A percentile compares a stretch with the other conserved stretches of the same genome.
phyloP scores from a whole-genome alignment of 1,139 yeast genomes.

The Diutina pseudorugosa region DNA sequence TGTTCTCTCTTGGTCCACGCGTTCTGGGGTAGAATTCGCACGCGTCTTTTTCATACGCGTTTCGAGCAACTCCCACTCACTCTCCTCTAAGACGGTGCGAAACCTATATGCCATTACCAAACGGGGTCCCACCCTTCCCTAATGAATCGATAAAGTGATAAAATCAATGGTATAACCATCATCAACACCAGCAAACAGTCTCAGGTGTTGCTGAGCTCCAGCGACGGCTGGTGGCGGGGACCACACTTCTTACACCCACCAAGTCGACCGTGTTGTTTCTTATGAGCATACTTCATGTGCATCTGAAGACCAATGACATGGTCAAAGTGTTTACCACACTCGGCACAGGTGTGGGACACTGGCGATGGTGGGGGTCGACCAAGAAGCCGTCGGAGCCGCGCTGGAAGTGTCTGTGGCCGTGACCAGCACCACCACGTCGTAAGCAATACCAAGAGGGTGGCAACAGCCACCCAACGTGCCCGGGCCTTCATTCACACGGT shows the following conservation, averaged over 20 bases:
- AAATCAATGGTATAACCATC: no score
- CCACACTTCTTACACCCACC: conserved; percentile 1
- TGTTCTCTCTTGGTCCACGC: no score
- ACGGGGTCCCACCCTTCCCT: no score
- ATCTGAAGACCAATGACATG: not conserved
- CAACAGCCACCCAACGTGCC: not conserved
- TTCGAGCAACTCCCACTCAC: no score
- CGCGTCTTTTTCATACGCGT: no score
- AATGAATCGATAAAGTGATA: no score
- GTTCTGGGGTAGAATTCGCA: no score
- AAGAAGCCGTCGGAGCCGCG: not conserved
- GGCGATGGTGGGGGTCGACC: not conserved
- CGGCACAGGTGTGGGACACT: not conserved
- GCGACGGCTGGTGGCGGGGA: not conserved
- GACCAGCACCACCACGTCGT: not conserved
- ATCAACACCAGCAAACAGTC: no score
- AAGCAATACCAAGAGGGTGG: not conserved
- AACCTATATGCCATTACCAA: no score
- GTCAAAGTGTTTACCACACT: not conserved
- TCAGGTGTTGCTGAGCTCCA: not conserved
- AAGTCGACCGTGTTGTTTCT: not conserved
- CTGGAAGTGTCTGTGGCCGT: not conserved
- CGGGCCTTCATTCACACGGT: not conserved
- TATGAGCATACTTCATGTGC: not conserved
- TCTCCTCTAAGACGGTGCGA: no score